A percentile compares a stretch with the other conserved stretches of the same genome.
Conservation (phyloP, 345 rosid species). For the Eucalyptus caleyi region DNA sequence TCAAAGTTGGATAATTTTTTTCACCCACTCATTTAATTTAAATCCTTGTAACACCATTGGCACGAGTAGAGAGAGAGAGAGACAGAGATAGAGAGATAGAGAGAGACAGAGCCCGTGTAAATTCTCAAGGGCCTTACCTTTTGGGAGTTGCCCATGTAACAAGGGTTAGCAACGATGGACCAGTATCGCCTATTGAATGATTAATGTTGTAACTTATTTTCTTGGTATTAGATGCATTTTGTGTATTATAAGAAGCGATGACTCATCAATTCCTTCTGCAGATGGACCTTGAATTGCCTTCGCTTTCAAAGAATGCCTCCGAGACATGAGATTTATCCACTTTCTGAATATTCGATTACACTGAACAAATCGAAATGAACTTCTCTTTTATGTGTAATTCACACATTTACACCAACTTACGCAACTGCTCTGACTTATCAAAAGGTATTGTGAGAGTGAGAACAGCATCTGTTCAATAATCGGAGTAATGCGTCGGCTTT, state of each 20-base stretch:
- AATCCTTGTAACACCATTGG: background rate
- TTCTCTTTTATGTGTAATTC: background rate
- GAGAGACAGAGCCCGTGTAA: background rate
- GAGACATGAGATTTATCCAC: background rate
- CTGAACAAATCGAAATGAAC: background rate
- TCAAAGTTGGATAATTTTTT: background rate
- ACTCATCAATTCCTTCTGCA: background rate
- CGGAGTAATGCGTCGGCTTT: slow-evolving; percentile 58
- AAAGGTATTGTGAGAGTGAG: slow-evolving; percentile 27
- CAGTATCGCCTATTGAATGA: background rate
- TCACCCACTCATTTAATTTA: background rate
- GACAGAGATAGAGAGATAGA: background rate
- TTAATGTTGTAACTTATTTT: background rate
- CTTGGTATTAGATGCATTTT: background rate
- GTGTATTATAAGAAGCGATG: background rate
- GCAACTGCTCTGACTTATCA: background rate
- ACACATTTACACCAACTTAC: background rate
- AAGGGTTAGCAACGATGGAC: background rate
- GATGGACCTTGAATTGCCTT: background rate
- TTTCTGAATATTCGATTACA: background rate
- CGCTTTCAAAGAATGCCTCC: background rate
- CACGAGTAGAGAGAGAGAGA: background rate
- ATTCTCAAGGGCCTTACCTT: background rate
- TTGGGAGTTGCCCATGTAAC: background rate
- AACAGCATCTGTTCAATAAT: slow-evolving; percentile 49